A percentile compares a stretch with the other conserved stretches of the same genome.
Conservation (phyloP, 1,284 basidiomycete species). For the Abortiporus biennis region DNA sequence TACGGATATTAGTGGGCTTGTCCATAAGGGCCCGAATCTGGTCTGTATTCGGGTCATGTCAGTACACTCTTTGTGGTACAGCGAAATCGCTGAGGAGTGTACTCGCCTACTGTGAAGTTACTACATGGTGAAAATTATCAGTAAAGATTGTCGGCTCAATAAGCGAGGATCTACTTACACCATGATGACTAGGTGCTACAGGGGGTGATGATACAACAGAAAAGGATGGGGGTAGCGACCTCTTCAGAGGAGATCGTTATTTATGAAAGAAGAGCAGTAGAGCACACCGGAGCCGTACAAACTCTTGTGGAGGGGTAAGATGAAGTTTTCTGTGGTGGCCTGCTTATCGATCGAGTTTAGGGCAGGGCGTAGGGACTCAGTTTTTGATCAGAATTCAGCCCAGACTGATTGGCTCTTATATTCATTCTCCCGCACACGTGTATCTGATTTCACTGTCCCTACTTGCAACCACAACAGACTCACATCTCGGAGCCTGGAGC, state of each 20-base stretch:
- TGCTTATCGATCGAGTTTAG: constrained; percentile 30
- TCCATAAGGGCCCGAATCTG: constrained; percentile 92
- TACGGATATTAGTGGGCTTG: constrained; percentile 88
- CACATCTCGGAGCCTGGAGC: no score
- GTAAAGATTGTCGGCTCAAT: constrained; percentile 16
- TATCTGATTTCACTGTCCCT: no score
- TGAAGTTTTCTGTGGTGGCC: constrained; percentile 13
- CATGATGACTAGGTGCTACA: constrained; percentile 56
- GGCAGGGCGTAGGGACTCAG: no score
- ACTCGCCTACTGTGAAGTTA: constrained; percentile 84
- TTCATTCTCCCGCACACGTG: no score
- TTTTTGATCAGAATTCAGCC: no score
- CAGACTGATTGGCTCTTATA: no score
- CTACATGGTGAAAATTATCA: constrained; percentile 39
- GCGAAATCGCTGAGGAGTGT: constrained; percentile 1
- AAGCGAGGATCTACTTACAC: constrained; percentile 50
- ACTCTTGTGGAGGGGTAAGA: constrained; percentile 14
- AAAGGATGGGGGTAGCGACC: constrained; percentile 14
- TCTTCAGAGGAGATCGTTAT: constrained; percentile 18
- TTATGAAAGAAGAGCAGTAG: constrained; percentile 17
- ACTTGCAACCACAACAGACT: no score
- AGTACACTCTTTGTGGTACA: not conserved
- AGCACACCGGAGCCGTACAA: constrained; percentile 24
- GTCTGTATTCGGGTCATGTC: constrained; percentile 39
- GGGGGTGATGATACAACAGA: constrained; percentile 23